Evolutionary conservation across 2,329 filamentous ascomycete species (phyloP), one percentile per base, ranked within the genome.

Genomic region (Bipolaris bicolor): DNA sequence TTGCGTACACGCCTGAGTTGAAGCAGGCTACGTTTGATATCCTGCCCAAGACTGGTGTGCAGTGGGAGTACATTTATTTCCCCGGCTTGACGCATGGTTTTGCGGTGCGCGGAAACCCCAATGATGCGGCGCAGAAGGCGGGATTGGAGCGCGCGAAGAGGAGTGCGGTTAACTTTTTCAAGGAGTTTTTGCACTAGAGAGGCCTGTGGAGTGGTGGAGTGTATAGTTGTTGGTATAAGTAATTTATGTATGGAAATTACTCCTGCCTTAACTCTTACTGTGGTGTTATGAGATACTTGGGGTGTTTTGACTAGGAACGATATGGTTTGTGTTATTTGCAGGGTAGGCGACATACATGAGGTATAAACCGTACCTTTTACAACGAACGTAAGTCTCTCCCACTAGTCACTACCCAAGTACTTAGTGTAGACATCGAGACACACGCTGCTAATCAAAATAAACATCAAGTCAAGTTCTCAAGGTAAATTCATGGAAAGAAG

Each of bases 61-160:
- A 64, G 24, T 76, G 68, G 63, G 72, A 75, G 58, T 76, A 75
- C 52, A 39, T 74, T 2, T 65, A 72, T 47, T 76, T 73, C 58
- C 71, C 74, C 1, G 69, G 70, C 1, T 47, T 75, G 10, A 16
- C 10, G 9, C 74, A 76, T 63, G 73, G 72, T 9, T 76, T 75
- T 57, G 72, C 72, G 9, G 60, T 62, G 2, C 61, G 68, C 44
- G 73, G 72, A 10, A 62, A 75, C 57, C 60, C 55, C 15, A 68
- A 54, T 9, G 55, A 74, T 16, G 20, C 58, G 33, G 40, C 55
- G 51, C 68, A 76, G 61, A 74, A 67, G 66, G 61, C 67, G 36
- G 72, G 68, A 2, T 46, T 76, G 43, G 73, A 76, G 56, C 70
- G 69, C 62, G 71, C 72, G 29, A 76, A 74, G 69, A 69, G 64